Conservation (phyloP, 2,329 filamentous ascomycete genomes). For the Trichoderma sp. region DNA sequence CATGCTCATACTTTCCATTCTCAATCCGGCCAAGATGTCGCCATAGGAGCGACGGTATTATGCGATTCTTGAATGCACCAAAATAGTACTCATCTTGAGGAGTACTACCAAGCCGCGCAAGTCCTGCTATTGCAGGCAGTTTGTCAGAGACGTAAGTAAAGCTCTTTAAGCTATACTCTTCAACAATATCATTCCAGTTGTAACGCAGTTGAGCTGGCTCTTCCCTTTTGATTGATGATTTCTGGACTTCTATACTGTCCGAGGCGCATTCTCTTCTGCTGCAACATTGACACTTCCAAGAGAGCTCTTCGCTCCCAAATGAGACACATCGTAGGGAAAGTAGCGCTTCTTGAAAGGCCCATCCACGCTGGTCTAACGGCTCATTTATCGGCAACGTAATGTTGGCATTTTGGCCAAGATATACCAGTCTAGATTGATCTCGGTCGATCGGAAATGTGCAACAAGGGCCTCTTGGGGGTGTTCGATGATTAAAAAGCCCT, state of each 20-base stretch:
- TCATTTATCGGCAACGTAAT: neutral
- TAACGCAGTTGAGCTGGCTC: neutral
- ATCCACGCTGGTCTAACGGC: neutral
- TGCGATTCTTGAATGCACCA: neutral
- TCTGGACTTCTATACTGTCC: neutral
- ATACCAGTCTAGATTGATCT: neutral
- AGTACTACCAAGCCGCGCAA: neutral
- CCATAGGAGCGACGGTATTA: neutral
- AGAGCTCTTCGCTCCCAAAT: neutral
- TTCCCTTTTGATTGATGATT: neutral
- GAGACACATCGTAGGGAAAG: neutral
- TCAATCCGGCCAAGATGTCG: neutral
- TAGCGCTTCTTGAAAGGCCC: neutral
- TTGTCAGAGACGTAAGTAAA: neutral
- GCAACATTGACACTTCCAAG: neutral
- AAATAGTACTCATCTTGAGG: neutral
- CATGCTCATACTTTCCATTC: neutral
- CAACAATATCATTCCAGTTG: neutral
- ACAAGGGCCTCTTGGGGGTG: neutral
- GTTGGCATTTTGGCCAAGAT: neutral
- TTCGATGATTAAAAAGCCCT: neutral
- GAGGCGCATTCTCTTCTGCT: neutral
- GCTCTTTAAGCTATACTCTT: neutral
- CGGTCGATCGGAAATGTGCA: neutral
- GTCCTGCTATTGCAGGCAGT: neutral